A percentile compares a stretch with the other conserved stretches of the same genome.
phyloP scores from a whole-genome alignment of 164 flowering plant species.

The Liquidambar formosana region DNA sequence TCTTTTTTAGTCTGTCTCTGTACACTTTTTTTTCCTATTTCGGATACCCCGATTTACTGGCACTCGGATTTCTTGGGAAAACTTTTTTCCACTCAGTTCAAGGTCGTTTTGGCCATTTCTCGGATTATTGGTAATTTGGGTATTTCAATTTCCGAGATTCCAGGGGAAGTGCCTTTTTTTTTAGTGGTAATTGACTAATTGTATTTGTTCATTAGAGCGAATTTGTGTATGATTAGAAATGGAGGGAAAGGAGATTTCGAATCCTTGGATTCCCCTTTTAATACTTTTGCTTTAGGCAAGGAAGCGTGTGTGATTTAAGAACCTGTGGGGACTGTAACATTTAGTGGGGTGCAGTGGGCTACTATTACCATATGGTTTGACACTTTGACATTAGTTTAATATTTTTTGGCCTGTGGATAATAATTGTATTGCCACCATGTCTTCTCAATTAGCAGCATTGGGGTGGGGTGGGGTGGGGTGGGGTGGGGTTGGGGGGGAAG shows the following conservation, averaged over 20 bases:
- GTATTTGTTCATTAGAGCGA: neutral
- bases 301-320: conserved; percentile 10
- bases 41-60: neutral
- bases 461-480: too few species aligned
- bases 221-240: neutral
- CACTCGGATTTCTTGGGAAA: neutral
- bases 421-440: too few species aligned
- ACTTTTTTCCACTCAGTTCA: neutral
- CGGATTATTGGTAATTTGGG: neutral
- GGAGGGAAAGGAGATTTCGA: conserved; percentile 5
- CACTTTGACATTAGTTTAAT: too few species aligned
- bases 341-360: neutral
- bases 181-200: too few species aligned
- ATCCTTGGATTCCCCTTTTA: conserved; percentile 22
- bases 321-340: conserved; percentile 3
- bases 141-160: conserved; percentile 19
- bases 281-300: conserved; percentile 1
- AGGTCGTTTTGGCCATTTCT: conserved; percentile 7
- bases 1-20: neutral
- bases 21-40: neutral
- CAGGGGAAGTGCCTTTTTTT: conserved; percentile 14
- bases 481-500: too few species aligned
- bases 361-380: too few species aligned
- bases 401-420: too few species aligned
- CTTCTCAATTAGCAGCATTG: too few species aligned